phyloP scores from a whole-genome alignment of 2,329 filamentous ascomycete species.

The Didymella pinodella region DNA sequence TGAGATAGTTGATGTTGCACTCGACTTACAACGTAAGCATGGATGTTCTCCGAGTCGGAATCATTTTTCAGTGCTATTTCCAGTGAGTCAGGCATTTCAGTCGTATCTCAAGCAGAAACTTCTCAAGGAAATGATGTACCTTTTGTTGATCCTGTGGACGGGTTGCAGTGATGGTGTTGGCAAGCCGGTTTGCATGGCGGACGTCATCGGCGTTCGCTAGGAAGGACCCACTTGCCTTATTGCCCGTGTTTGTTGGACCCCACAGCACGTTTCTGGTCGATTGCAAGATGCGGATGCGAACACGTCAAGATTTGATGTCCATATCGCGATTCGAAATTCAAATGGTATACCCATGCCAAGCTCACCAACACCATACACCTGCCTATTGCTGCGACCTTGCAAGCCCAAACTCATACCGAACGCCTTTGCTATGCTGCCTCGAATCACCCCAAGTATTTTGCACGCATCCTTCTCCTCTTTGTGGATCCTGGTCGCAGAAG shows the following conservation, averaged over 20 bases:
- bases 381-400: slow-evolving; percentile 27
- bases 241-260: not conserved
- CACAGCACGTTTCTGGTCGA: not conserved
- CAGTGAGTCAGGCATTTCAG: slow-evolving; percentile 17
- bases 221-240: slow-evolving; percentile 17
- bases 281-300: not conserved
- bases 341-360: slow-evolving; percentile 16
- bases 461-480: not conserved
- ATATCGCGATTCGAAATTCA: slow-evolving; percentile 2
- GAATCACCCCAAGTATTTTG: not conserved
- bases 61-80: slow-evolving; percentile 20
- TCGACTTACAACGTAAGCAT: slow-evolving; percentile 17
- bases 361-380: slow-evolving; percentile 21
- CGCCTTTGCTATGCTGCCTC: slow-evolving; percentile 17
- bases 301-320: not conserved
- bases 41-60: slow-evolving; percentile 13
- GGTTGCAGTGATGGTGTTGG: slow-evolving; percentile 7
- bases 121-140: not conserved
- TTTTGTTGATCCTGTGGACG: not conserved
- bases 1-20: not conserved
- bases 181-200: slow-evolving; percentile 20
- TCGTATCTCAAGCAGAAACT: not conserved
- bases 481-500: not conserved
- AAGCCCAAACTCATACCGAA: slow-evolving; percentile 5
- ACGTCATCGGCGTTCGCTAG: slow-evolving; percentile 20